Conservation (phyloP, 129 eudicot genomes). For the Tagetes patula region DNA sequence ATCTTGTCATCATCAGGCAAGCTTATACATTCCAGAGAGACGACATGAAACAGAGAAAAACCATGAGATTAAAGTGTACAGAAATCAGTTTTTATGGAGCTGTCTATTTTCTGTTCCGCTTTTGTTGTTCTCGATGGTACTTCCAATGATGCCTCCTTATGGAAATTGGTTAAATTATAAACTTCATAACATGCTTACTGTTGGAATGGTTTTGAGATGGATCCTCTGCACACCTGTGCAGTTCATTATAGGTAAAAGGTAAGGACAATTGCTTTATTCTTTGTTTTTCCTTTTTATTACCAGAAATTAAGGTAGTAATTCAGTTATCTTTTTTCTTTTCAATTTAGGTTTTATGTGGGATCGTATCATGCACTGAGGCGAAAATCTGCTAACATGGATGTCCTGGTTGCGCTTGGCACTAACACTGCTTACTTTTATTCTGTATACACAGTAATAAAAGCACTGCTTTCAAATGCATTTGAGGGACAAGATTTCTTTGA, state of each 20-base stretch:
- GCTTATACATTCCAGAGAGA: conserved; percentile 40
- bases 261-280: conserved; percentile 12
- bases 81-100: conserved; percentile 50
- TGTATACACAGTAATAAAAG: conserved; percentile 43
- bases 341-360: conserved; percentile 48
- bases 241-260: conserved; percentile 53
- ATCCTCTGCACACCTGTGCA: conserved; percentile 57
- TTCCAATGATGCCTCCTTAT: conserved; percentile 48
- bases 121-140: conserved; percentile 52
- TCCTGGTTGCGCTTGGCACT: conserved; percentile 59
- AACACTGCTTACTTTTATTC: conserved; percentile 62
- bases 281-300: background rate
- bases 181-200: conserved; percentile 44
- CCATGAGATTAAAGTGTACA: conserved; percentile 43
- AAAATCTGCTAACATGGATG: conserved; percentile 65
- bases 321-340: background rate
- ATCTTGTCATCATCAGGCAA: conserved; percentile 40
- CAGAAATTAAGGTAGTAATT: conserved; percentile 6
- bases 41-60: conserved; percentile 37
- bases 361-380: conserved; percentile 54
- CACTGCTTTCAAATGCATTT: conserved; percentile 33
- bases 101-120: conserved; percentile 49
- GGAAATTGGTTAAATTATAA: conserved; percentile 40
- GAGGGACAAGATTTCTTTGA: conserved; percentile 57
- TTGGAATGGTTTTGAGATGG: conserved; percentile 58